Conservation (phyloP, 2,329 filamentous ascomycete genomes). For the Rutstroemia sydowiana region DNA sequence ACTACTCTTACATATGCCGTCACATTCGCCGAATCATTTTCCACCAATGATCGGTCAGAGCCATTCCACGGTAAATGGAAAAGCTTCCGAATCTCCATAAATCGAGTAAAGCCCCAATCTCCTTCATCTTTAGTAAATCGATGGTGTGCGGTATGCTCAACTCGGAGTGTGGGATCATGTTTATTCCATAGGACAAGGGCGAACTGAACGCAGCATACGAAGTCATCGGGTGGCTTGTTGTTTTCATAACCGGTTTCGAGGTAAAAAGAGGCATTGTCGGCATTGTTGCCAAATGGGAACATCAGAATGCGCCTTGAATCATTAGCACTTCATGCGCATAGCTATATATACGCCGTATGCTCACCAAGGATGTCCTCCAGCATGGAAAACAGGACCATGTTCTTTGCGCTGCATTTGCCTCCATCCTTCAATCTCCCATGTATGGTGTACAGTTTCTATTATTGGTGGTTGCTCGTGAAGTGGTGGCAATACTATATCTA, state of each 20-base stretch:
- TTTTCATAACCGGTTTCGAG: slow-evolving; percentile 88
- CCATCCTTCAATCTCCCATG: slow-evolving; percentile 88
- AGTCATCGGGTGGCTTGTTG: slow-evolving; percentile 72
- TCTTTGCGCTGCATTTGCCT: slow-evolving; percentile 67
- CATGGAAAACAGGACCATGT: slow-evolving; percentile 82
- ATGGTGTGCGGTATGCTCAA: slow-evolving; percentile 80
- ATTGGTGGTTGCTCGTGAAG: slow-evolving; percentile 70
- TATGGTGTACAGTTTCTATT: slow-evolving; percentile 66
- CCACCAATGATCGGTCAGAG: slow-evolving; percentile 60
- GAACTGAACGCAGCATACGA: slow-evolving; percentile 96
- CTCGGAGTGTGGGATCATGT: slow-evolving; percentile 78
- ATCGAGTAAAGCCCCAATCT: slow-evolving; percentile 98
- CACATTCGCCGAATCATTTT: slow-evolving; percentile 70
- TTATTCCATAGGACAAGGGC: slow-evolving; percentile 90
- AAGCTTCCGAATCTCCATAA: slow-evolving; percentile 79
- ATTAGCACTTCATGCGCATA: slow-evolving; percentile 13
- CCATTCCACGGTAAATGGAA: slow-evolving; percentile 74
- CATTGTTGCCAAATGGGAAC: slow-evolving; percentile 91
- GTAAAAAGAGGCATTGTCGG: slow-evolving; percentile 90
- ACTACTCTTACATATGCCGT: slow-evolving; percentile 77
- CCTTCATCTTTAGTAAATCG: slow-evolving; percentile 94
- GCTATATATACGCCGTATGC: slow-evolving; percentile 22
- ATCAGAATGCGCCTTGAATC: slow-evolving; percentile 75
- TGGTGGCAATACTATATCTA: slow-evolving; percentile 67
- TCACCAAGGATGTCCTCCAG: slow-evolving; percentile 80